These are phyloP conservation scores for Fusarium protoensiforme DNA, from an alignment of 2,329 filamentous ascomycete genomes.

Conservation along the genomic window DNA sequence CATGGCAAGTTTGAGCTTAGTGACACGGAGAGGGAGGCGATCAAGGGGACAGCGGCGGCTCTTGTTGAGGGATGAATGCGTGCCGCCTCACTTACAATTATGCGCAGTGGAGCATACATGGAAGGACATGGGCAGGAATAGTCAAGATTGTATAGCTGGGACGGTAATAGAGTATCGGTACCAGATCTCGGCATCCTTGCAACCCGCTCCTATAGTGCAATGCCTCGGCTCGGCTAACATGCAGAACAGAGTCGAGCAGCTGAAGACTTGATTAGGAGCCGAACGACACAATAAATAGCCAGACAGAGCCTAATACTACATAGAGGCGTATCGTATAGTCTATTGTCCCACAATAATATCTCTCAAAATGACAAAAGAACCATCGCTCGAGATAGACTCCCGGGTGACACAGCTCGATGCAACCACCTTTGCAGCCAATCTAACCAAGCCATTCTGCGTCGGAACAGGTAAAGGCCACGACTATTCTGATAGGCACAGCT, in stretches of 20 bases:
- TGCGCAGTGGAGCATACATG: too few species aligned
- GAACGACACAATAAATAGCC: not conserved
- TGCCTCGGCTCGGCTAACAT: not conserved
- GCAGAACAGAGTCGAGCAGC: not conserved
- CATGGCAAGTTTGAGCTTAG: conserved; percentile 53
- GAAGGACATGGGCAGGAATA: not conserved
- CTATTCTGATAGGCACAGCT: not conserved
- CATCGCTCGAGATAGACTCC: conserved; percentile 17
- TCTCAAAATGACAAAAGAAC: conserved; percentile 1
- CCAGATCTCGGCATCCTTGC: not conserved
- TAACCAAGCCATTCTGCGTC: conserved; percentile 25
- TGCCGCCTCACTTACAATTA: not conserved
- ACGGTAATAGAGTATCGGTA: not conserved
- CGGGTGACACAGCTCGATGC: conserved; percentile 7
- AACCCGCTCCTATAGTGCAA: not conserved
- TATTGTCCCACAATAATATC: not conserved
- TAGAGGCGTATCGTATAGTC: not conserved
- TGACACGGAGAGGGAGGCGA: conserved; percentile 59
- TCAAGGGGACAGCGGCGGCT: conserved; percentile 51
- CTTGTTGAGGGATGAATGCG: not conserved
- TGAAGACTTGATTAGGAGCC: not conserved
- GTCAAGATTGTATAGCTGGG: not conserved
- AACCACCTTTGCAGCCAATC: conserved; percentile 20
- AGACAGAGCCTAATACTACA: not conserved
- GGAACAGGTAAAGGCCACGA: conserved; percentile 18